Evolutionary conservation across 768 basidiomycete species (phyloP).

Genomic region (Hygrocybe coccinea): DNA sequence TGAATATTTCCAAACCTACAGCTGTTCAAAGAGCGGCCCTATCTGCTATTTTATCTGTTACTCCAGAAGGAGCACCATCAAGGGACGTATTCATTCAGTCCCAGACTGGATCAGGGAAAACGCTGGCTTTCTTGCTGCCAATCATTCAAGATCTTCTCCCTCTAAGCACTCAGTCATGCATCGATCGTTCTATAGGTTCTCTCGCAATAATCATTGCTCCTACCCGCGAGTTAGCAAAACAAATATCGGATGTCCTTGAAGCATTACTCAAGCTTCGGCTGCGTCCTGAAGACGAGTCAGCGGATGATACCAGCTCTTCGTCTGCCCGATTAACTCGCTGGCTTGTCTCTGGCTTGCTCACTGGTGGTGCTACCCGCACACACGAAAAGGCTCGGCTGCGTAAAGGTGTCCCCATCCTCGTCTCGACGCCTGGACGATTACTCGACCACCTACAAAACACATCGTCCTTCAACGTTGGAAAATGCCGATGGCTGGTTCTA

Average conservation of each 20-base stretch:
- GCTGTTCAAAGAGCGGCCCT: slow-evolving; percentile 85
- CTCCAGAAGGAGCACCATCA: slow-evolving; percentile 33
- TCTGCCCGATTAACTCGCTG: slow-evolving; percentile 68
- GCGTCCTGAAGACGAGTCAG: slow-evolving; percentile 50
- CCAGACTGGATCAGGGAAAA: slow-evolving; percentile 97
- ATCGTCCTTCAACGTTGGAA: slow-evolving; percentile 84
- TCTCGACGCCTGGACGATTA: slow-evolving; percentile 91
- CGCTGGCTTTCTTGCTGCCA: slow-evolving; percentile 86
- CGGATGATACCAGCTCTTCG: slow-evolving; percentile 42
- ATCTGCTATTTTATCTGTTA: slow-evolving; percentile 39
- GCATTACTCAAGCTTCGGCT: slow-evolving; percentile 71
- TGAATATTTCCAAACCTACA: slow-evolving; percentile 81
- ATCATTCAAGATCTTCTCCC: slow-evolving; percentile 93
- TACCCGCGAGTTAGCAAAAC: slow-evolving; percentile 92
- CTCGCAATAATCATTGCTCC: slow-evolving; percentile 92
- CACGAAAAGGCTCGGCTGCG: slow-evolving; percentile 95
- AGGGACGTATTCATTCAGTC: slow-evolving; percentile 92
- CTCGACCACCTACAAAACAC: slow-evolving; percentile 97
- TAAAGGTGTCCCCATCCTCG: slow-evolving; percentile 92
- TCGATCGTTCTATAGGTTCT: slow-evolving; percentile 92
- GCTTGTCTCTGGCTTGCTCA: slow-evolving; percentile 89
- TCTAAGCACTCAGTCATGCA: slow-evolving; percentile 82
- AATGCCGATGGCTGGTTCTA: slow-evolving; percentile 91
- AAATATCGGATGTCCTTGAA: slow-evolving; percentile 94
- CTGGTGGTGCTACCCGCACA: slow-evolving; percentile 87